phyloP scores from a whole-genome alignment of 2,329 filamentous ascomycete species.

The Neodidymelliopsis sp. region DNA sequence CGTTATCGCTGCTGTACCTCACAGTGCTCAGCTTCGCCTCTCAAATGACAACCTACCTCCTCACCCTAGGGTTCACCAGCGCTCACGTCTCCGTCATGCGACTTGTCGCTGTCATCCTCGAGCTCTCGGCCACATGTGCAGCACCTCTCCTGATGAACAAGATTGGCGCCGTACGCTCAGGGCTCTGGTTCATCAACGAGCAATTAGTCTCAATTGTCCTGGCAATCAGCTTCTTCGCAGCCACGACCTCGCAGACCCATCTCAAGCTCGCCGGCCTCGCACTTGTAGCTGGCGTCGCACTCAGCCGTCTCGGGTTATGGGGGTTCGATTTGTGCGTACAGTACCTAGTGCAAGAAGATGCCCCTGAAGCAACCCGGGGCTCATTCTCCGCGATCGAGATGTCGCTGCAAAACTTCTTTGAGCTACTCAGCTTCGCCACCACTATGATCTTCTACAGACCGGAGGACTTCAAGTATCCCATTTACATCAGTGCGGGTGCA shows the following conservation, averaged over 20 bases:
- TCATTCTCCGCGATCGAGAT: conserved; percentile 74
- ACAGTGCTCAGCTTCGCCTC: conserved; percentile 56
- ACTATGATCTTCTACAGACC: conserved; percentile 72
- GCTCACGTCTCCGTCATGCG: conserved; percentile 63
- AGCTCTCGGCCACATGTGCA: conserved; percentile 68
- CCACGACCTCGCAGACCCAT: conserved; percentile 15
- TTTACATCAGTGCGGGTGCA: conserved; percentile 64
- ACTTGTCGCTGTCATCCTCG: conserved; percentile 61
- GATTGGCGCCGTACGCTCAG: conserved; percentile 65
- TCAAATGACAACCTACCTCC: conserved; percentile 71
- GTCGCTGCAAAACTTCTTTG: conserved; percentile 73
- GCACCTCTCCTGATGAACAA: conserved; percentile 63
- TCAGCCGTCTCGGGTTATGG: conserved; percentile 56
- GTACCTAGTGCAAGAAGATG: conserved; percentile 56
- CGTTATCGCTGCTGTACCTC: conserved; percentile 67
- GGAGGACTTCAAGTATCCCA: conserved; percentile 70
- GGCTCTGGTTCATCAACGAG: conserved; percentile 75
- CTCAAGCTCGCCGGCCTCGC: conserved; percentile 33
- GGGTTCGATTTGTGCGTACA: conserved; percentile 58
- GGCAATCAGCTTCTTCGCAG: conserved; percentile 41
- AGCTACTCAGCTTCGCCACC: conserved; percentile 69
- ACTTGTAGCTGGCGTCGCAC: conserved; percentile 50
- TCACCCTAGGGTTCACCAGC: conserved; percentile 62
- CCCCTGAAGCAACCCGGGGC: conserved; percentile 59
- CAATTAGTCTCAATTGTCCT: conserved; percentile 65